These are phyloP conservation scores for Scedosporium dehoogii DNA, from an alignment of 2,329 filamentous ascomycete species.

Conservation along the genomic window DNA sequence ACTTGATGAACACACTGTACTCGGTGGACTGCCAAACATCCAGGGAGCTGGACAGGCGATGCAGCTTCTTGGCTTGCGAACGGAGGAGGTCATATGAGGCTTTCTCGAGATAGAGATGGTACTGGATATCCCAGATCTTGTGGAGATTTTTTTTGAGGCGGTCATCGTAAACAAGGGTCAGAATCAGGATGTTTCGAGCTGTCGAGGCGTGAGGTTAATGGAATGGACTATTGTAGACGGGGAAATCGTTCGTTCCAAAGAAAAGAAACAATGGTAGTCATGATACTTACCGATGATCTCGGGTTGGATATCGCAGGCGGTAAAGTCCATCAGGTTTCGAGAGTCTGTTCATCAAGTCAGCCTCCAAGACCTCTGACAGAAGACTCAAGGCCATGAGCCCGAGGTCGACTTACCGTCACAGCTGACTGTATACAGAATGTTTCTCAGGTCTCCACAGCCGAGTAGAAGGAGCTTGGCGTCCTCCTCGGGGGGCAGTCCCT, in stretches of 20 bases:
- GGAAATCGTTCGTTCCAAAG: too few relatives aligned
- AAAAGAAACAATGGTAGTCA: neutral
- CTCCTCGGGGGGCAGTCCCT: neutral
- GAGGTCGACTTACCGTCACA: neutral
- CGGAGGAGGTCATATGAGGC: neutral
- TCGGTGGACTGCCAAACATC: neutral
- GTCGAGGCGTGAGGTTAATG: neutral
- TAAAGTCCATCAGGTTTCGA: too few relatives aligned
- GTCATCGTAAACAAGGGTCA: neutral
- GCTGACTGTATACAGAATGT: neutral
- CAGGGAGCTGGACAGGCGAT: neutral
- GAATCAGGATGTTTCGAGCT: neutral
- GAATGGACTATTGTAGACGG: neutral
- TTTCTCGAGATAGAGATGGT: neutral
- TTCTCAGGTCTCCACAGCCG: neutral
- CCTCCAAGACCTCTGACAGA: neutral
- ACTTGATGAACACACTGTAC: neutral
- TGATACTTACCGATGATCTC: neutral
- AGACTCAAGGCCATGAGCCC: neutral
- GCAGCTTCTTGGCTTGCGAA: neutral
- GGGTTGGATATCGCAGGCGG: too few relatives aligned
- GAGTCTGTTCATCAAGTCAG: neutral
- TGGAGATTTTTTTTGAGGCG: neutral
- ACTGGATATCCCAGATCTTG: neutral
- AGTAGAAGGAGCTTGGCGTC: neutral